Conservation (phyloP, 805 yeast species). For the Lachancea thermotolerans region DNA sequence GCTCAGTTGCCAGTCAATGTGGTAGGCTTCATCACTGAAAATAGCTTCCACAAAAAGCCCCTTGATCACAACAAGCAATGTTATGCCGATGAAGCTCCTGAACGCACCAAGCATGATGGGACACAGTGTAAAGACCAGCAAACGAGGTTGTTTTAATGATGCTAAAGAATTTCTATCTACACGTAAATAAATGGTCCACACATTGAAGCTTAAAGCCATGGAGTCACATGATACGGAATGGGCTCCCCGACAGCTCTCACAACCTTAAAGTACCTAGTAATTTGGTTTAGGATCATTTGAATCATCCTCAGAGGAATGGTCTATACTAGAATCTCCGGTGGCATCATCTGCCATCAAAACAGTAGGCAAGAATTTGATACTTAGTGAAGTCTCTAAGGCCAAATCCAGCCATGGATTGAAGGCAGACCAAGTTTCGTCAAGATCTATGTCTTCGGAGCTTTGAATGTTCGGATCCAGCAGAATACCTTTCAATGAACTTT, state of each 20-base stretch:
- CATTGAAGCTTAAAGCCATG: no score
- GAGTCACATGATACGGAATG: no score
- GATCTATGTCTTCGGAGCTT: slow-evolving; percentile 20
- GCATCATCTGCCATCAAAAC: slow-evolving; percentile 13
- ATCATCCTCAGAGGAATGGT: no score
- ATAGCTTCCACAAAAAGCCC: slow-evolving; percentile 24
- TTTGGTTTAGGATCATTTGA: no score
- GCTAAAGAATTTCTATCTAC: background rate
- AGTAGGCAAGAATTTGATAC: slow-evolving; percentile 32
- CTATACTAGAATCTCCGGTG: no score
- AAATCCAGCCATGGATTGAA: slow-evolving; percentile 33
- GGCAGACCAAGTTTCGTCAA: slow-evolving; percentile 27
- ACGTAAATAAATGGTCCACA: background rate
- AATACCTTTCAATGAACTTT: slow-evolving; percentile 16
- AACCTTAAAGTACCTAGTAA: no score
- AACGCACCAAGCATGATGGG: background rate
- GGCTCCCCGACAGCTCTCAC: no score
- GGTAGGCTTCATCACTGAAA: slow-evolving; percentile 47
- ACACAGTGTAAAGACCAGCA: no score
- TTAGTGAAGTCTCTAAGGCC: slow-evolving; percentile 31
- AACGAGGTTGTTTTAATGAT: no score
- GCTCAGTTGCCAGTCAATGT: slow-evolving; percentile 47
- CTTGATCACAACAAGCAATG: background rate
- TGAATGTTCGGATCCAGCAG: slow-evolving; percentile 15
- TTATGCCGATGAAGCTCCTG: background rate